Evolutionary conservation across 768 basidiomycete species (phyloP).

Genomic region (Phanerochaete carnosa): DNA sequence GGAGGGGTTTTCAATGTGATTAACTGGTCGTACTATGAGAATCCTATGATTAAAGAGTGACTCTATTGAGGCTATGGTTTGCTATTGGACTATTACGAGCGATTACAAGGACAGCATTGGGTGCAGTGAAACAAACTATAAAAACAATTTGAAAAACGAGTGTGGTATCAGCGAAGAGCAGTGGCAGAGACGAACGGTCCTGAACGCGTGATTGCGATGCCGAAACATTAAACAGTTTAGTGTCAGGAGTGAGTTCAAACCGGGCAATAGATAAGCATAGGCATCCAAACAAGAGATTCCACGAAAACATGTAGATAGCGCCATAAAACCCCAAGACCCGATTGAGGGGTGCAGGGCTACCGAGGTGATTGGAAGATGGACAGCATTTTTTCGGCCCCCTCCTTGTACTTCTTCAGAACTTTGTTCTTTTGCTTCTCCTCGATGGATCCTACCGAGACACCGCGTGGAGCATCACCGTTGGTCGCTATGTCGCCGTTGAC

Average conservation of each 20-base stretch:
- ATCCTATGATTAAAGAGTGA: slow-evolving; percentile 8
- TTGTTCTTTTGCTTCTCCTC: slow-evolving; percentile 65
- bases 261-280: slow-evolving; percentile 13
- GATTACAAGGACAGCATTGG: slow-evolving; percentile 3
- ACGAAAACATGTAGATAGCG: slow-evolving; percentile 9
- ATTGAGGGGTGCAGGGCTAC: slow-evolving; percentile 15
- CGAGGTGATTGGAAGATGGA: slow-evolving; percentile 77
- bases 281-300: slow-evolving; percentile 10
- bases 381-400: slow-evolving; percentile 82
- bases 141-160: slow-evolving; percentile 11
- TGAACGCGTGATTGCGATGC: slow-evolving; percentile 1
- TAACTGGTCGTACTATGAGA: background rate
- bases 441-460: slow-evolving; percentile 17
- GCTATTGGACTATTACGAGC: slow-evolving; percentile 4
- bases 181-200: background rate
- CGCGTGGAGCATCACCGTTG: slow-evolving; percentile 29
- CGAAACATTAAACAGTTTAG: slow-evolving; percentile 6
- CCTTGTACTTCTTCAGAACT: slow-evolving; percentile 84
- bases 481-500: slow-evolving; percentile 41
- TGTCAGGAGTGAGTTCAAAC: background rate
- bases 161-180: slow-evolving; percentile 9
- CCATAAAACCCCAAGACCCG: background rate
- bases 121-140: slow-evolving; percentile 10
- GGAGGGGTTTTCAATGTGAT: background rate
- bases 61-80: slow-evolving; percentile 7